phyloP scores from a whole-genome alignment of 768 basidiomycete genomes.

The Leccinum longicurvipes region DNA sequence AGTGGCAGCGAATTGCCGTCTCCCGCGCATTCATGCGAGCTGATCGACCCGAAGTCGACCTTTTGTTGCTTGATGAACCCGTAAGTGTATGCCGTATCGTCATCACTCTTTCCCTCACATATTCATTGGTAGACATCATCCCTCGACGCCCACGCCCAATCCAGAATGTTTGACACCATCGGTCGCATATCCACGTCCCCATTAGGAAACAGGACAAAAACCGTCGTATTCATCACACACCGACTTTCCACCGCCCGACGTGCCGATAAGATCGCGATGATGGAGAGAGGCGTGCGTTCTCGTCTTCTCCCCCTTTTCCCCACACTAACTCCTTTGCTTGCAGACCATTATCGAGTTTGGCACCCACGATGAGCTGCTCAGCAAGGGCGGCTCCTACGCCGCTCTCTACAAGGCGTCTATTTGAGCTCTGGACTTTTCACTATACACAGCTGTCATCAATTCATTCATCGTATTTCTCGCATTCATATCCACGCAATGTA shows the following conservation, averaged over 20 bases:
- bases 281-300: conserved; percentile 65
- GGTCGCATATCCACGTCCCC: conserved; percentile 58
- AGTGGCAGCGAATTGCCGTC: conserved; percentile 89
- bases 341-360: conserved; percentile 78
- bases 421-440: conserved; percentile 27
- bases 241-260: conserved; percentile 76
- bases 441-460: conserved; percentile 9
- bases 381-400: conserved; percentile 60
- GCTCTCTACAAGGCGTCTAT: conserved; percentile 68
- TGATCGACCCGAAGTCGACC: conserved; percentile 67
- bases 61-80: conserved; percentile 84
- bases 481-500: conserved; percentile 23
- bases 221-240: conserved; percentile 82
- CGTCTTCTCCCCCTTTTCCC: conserved; percentile 8
- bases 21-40: conserved; percentile 87
- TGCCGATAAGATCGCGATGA: conserved; percentile 85
- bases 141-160: conserved; percentile 77
- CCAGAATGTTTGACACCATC: conserved; percentile 74
- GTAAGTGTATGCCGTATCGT: conserved; percentile 38
- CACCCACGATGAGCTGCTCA: conserved; percentile 63
- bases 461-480: conserved; percentile 5
- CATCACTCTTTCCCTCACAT: conserved; percentile 2
- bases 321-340: conserved; percentile 14
- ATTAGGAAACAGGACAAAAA: conserved; percentile 57
- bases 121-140: conserved; percentile 59